Percentiles rank a stretch among this genome's conserved stretches.
These are phyloP conservation scores for Peziza echinospora DNA, from an alignment of 495 filamentous ascomycete species.

Conservation along the genomic window DNA sequence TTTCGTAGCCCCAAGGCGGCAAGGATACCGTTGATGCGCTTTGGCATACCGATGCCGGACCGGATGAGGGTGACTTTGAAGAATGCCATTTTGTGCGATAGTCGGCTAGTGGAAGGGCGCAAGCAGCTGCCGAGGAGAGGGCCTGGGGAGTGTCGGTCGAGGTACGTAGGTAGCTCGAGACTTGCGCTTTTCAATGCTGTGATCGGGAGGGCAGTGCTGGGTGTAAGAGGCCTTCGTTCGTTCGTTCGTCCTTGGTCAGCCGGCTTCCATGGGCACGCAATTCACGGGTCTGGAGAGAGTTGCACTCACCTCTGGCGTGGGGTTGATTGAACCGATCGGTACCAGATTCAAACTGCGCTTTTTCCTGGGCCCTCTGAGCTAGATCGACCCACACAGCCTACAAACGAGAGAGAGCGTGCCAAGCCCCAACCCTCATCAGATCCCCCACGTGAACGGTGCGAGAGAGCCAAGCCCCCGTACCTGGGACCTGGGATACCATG, in stretches of 20 bases:
- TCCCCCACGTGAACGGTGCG: no score
- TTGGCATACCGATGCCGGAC: conserved; percentile 76
- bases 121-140: neutral
- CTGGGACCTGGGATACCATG: no score
- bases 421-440: no score
- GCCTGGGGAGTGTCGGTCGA: neutral
- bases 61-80: conserved; percentile 92
- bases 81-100: conserved; percentile 46
- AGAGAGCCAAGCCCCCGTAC: no score
- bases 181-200: neutral
- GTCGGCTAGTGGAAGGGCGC: neutral
- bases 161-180: neutral
- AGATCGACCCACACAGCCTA: no score
- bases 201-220: neutral
- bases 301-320: no score
- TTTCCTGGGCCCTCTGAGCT: no score
- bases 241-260: neutral
- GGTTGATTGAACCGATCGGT: no score
- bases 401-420: no score
- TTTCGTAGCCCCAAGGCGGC: conserved; percentile 73
- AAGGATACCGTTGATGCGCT: conserved; percentile 61
- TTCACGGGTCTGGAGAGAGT: no score
- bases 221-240: neutral
- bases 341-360: no score
- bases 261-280: neutral